phyloP scores from a whole-genome alignment of 192 early-diverging fungal species.

The Coemansia sp. region DNA sequence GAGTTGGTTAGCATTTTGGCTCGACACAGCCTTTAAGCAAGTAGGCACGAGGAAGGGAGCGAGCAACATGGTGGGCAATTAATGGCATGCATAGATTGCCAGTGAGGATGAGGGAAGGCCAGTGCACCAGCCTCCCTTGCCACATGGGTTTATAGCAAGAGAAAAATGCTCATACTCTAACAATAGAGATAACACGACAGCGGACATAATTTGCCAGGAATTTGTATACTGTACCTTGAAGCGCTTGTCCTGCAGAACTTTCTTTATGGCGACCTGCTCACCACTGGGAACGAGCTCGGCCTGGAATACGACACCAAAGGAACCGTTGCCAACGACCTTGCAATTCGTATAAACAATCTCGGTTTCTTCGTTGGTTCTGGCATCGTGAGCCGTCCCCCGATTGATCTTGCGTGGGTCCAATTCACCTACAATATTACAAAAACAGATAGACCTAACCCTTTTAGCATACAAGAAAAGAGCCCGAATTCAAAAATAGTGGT shows the following conservation, averaged over 20 bases:
- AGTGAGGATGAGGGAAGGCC: background rate
- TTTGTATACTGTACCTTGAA: slow-evolving; percentile 70
- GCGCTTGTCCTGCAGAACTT: slow-evolving; percentile 96
- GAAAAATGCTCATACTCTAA: background rate
- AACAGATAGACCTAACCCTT: background rate
- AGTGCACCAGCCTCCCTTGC: too few species aligned
- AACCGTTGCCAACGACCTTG: slow-evolving; percentile 96
- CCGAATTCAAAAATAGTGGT: background rate
- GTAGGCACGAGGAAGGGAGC: background rate
- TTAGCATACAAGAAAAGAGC: background rate
- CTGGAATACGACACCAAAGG: slow-evolving; percentile 98
- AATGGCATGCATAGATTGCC: slow-evolving; percentile 10
- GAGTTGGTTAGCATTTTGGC: background rate
- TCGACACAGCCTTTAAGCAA: background rate
- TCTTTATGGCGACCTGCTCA: slow-evolving; percentile 95
- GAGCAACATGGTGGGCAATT: background rate
- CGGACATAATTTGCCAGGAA: slow-evolving; percentile 17
- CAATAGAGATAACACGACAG: background rate
- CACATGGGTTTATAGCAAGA: background rate
- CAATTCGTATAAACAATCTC: slow-evolving; percentile 90
- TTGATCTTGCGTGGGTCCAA: slow-evolving; percentile 69
- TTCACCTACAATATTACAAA: slow-evolving; percentile 29
- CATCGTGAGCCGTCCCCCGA: slow-evolving; percentile 83
- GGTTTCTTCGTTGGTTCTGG: slow-evolving; percentile 79
- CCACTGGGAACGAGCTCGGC: slow-evolving; percentile 79